Percentiles rank a stretch among this genome's conserved stretches.
These are phyloP conservation scores for Leishmania major DNA, from an alignment of 208 protist genomes.

Conservation along the genomic window DNA sequence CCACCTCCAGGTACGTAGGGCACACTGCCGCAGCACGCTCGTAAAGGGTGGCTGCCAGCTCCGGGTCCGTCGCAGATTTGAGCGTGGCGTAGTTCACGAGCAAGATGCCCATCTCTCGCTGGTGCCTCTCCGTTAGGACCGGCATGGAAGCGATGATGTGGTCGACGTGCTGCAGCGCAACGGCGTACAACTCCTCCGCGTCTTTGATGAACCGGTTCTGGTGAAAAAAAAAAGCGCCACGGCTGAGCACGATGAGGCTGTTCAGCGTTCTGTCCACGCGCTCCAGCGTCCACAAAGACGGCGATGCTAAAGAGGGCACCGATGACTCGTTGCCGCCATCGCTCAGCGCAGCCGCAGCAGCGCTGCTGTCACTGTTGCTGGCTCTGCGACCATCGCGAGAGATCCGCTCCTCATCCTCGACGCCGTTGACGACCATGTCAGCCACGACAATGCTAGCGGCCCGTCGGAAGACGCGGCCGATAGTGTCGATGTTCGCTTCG, in stretches of 20 bases:
- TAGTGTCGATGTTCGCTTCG: slow-evolving; percentile 29
- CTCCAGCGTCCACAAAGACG: slow-evolving; percentile 19
- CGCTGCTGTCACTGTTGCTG: background rate
- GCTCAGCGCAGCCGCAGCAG: background rate
- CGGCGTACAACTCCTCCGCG: slow-evolving; percentile 72
- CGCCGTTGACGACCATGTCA: slow-evolving; percentile 34
- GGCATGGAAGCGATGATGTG: slow-evolving; percentile 21
- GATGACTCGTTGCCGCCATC: background rate
- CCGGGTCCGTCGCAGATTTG: slow-evolving; percentile 29
- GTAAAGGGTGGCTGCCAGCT: slow-evolving; percentile 56
- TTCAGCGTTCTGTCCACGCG: slow-evolving; percentile 39
- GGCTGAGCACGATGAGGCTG: slow-evolving; percentile 74
- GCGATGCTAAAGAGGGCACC: background rate
- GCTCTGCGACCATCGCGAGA: background rate
- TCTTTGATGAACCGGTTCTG: slow-evolving; percentile 59
- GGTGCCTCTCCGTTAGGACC: slow-evolving; percentile 31
- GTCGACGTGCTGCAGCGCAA: slow-evolving; percentile 52
- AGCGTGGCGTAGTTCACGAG: slow-evolving; percentile 83
- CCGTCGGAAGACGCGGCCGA: slow-evolving; percentile 39
- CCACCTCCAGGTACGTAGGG: slow-evolving; percentile 56
- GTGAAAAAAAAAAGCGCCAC: slow-evolving; percentile 84
- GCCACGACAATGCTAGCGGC: slow-evolving; percentile 49
- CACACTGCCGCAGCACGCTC: slow-evolving; percentile 49
- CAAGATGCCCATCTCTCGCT: slow-evolving; percentile 65
- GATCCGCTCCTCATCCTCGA: slow-evolving; percentile 17